Evolutionary conservation across 2,329 filamentous ascomycete genomes (phyloP), one percentile per base, ranked within the genome.

Genomic region (Beauveria medogensis): DNA sequence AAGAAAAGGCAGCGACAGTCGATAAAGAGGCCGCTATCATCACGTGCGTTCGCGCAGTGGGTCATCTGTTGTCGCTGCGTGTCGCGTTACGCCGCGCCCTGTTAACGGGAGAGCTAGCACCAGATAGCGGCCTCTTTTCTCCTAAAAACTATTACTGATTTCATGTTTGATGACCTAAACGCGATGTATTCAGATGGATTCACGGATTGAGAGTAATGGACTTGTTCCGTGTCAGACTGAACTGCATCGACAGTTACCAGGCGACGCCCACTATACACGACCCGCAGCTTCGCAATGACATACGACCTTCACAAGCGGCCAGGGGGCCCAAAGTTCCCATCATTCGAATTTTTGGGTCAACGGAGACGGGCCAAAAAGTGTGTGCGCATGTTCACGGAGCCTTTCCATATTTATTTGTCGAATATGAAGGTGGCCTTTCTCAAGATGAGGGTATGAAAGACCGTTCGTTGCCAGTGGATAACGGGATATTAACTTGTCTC

Each of bases 171-270:
- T 6, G 7, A 24, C 6, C 22, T 24, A 7, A 37, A 20, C 41
- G n/a, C 26, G 16, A 56, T 52, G 54, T 26, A 18, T n/a, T 26
- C 53, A 51, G 30, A 69, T 69, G 66, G 67, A 64, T 58, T n/a
- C 24, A 22, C 48, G 18, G 52, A 43, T 57, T 50, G 58, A 57
- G 60, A 64, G 72, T 64, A 40, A 76, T 75, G 73, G 88, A 91
- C 69, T 80, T 84, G 67, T 97, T 99, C 77, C 89, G 90, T 68
- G 86, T 99, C 71, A 89, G 92, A 68, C 80, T 99, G 70, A 97
- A 99, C 73, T 96, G 91, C 78, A 88, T 99, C 77, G 94, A 99
- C 75, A 88, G 94, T 73, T 99, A 97, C 73, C 92, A 96, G 76
- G 84, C 87, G 46, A 80, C 80, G 12, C 89, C 92, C 20, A 90